phyloP scores from a whole-genome alignment of 2,329 filamentous ascomycete species.

The Trichoderma brevicompactum region DNA sequence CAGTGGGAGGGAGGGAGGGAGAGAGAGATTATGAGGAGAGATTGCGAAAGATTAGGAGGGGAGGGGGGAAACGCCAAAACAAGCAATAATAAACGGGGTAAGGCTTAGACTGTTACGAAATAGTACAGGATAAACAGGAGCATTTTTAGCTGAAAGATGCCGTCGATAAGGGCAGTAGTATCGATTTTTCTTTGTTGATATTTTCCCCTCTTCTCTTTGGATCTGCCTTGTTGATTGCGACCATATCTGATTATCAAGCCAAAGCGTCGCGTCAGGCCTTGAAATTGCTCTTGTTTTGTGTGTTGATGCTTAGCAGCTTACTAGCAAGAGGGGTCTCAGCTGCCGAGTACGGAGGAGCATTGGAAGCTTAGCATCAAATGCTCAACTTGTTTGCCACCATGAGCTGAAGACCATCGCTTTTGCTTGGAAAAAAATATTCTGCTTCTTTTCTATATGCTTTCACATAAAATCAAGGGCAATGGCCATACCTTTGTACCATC shows the following conservation, averaged over 20 bases:
- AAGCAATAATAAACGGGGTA: not conserved
- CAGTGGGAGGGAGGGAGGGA: no score
- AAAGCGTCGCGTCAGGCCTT: constrained; percentile 1
- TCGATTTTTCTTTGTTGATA: no score
- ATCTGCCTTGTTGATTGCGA: not conserved
- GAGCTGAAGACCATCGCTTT: no score
- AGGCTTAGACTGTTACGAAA: not conserved
- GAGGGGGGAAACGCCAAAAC: constrained; percentile 6
- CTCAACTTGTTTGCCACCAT: no score
- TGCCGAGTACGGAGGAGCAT: not conserved
- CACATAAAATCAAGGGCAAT: no score
- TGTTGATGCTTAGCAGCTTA: not conserved
- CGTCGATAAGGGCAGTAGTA: no score
- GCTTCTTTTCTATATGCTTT: no score
- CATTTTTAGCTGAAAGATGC: no score
- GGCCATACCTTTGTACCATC: no score
- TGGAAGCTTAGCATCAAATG: no score
- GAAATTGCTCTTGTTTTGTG: constrained; percentile 13
- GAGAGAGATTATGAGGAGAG: not conserved
- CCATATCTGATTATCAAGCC: not conserved
- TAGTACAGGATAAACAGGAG: not conserved
- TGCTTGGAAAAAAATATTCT: no score
- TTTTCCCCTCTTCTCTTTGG: not conserved
- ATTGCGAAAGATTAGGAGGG: constrained; percentile 14
- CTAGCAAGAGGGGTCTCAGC: not conserved